A percentile compares a stretch with the other conserved stretches of the same genome.
Conservation (phyloP, 257 asterid species). For the Solanum peruvianum region DNA sequence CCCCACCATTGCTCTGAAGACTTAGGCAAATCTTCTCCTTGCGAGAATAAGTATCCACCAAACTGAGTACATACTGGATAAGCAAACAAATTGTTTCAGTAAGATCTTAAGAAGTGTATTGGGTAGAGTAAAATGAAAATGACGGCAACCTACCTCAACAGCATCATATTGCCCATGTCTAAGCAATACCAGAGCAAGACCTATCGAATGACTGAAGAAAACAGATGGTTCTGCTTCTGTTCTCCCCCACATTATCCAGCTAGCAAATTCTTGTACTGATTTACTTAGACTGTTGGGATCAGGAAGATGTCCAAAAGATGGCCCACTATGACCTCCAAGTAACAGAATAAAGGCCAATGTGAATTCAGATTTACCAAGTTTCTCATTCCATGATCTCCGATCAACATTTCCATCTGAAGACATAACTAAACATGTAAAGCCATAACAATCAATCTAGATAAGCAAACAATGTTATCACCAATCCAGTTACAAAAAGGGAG, state of each 20-base stretch:
- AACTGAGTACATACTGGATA: conserved; percentile 60
- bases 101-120: neutral
- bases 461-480: neutral
- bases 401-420: conserved; percentile 51
- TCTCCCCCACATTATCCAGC: conserved; percentile 92
- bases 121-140: conserved; percentile 1
- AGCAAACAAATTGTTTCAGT: conserved; percentile 21
- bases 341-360: conserved; percentile 61
- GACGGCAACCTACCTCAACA: conserved; percentile 52
- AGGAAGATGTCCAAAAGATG: conserved; percentile 31
- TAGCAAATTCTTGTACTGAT: conserved; percentile 59
- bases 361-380: conserved; percentile 79
- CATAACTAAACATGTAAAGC: neutral
- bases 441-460: neutral
- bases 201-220: conserved; percentile 72
- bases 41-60: conserved; percentile 69
- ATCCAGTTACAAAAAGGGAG: neutral
- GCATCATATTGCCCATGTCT: conserved; percentile 75
- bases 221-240: conserved; percentile 64
- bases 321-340: conserved; percentile 30
- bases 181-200: conserved; percentile 62
- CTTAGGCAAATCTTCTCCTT: conserved; percentile 67
- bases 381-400: conserved; percentile 55
- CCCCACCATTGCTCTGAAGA: conserved; percentile 55
- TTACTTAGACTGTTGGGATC: conserved; percentile 46